These are phyloP conservation scores for Santalum album DNA, from an alignment of 164 flowering plant genomes.

Conservation along the genomic window DNA sequence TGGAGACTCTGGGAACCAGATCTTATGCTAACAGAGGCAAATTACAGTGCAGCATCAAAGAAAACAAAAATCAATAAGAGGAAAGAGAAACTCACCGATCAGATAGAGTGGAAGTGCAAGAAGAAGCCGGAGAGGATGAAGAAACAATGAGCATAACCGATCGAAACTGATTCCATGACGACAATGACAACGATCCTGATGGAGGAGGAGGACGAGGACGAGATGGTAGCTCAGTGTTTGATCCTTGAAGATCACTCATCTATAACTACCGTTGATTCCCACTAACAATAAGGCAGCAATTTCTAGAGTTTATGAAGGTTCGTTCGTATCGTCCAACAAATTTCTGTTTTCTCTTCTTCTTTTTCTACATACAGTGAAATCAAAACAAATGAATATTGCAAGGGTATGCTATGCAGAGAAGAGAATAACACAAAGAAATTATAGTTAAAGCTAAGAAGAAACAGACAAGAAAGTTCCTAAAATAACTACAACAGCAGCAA, in stretches of 20 bases:
- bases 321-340: too few relatives aligned
- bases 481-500: too few relatives aligned
- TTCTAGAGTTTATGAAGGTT: too few relatives aligned
- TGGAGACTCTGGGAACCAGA: slow-evolving; percentile 8
- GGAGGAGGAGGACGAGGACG: not conserved
- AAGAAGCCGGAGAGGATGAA: not conserved
- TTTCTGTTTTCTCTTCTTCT: too few relatives aligned
- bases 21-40: slow-evolving; percentile 1
- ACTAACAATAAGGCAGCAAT: too few relatives aligned
- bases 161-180: not conserved
- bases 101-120: not conserved
- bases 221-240: not conserved
- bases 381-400: too few relatives aligned
- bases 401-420: too few relatives aligned
- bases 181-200: not conserved
- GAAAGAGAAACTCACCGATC: not conserved
- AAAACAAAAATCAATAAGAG: not conserved
- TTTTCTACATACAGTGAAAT: too few relatives aligned
- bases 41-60: not conserved
- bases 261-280: not conserved
- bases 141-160: not conserved
- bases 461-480: too few relatives aligned
- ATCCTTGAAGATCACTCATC: not conserved
- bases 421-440: too few relatives aligned
- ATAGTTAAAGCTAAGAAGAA: too few relatives aligned